phyloP scores from a whole-genome alignment of 208 protist species.

The Trichomonas vaginalis region DNA sequence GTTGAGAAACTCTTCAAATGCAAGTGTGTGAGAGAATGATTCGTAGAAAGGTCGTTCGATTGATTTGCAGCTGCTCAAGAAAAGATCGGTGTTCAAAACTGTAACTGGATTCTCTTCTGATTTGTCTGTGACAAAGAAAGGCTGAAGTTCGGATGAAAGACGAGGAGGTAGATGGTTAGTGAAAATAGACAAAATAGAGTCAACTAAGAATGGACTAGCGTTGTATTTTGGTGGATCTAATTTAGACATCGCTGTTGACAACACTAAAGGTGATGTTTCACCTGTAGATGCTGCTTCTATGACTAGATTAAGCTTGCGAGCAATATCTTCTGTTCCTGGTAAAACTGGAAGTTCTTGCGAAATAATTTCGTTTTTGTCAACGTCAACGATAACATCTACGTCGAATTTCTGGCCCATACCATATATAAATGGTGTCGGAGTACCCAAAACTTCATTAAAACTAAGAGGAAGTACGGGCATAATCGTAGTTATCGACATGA shows the following conservation, averaged over 20 bases:
- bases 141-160: neutral
- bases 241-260: neutral
- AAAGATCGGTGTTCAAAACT: neutral
- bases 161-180: neutral
- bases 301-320: neutral
- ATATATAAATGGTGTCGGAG: neutral
- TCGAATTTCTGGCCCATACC: neutral
- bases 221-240: neutral
- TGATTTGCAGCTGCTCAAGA: neutral
- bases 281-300: neutral
- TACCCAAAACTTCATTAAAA: neutral
- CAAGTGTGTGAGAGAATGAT: neutral
- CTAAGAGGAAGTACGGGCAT: neutral
- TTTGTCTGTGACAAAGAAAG: neutral
- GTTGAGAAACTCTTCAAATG: neutral
- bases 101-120: neutral
- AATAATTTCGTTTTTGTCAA: neutral
- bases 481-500: neutral
- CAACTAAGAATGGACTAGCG: neutral
- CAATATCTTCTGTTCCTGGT: neutral
- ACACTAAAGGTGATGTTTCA: neutral
- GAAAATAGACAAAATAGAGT: neutral
- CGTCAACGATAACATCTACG: neutral
- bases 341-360: neutral
- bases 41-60: neutral